Conservation (phyloP, 805 yeast species). For the Hermanozyma aechmeae region DNA sequence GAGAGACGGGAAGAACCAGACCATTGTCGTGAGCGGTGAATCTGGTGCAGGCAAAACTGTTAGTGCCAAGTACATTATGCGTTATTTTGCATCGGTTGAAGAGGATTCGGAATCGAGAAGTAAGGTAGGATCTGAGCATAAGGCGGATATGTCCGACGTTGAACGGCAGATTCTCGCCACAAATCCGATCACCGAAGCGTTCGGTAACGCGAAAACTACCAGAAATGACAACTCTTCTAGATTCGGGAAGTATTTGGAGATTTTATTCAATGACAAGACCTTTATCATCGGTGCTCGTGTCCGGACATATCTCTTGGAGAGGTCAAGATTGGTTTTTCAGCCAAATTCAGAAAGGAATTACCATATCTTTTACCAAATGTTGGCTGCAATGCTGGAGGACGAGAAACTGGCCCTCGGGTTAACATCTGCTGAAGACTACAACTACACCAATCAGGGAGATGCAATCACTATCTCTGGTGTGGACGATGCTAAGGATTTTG, state of each 20-base stretch:
- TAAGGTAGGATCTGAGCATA: constrained; percentile 26
- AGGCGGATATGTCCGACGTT: constrained; percentile 72
- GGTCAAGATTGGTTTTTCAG: constrained; percentile 91
- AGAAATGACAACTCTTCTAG: constrained; percentile 97
- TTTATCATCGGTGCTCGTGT: constrained; percentile 91
- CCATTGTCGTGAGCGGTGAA: constrained; percentile 95
- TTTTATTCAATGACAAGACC: constrained; percentile 64
- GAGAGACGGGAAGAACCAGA: constrained; percentile 75
- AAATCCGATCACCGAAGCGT: constrained; percentile 95
- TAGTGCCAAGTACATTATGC: constrained; percentile 93
- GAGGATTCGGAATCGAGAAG: constrained; percentile 26
- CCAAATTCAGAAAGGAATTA: constrained; percentile 87
- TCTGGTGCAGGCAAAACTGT: constrained; percentile 99
- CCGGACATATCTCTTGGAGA: constrained; percentile 84
- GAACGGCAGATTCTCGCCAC: constrained; percentile 95
- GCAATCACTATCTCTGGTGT: constrained; percentile 60
- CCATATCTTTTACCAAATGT: constrained; percentile 86
- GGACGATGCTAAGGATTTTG: constrained; percentile 75
- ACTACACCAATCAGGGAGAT: constrained; percentile 88
- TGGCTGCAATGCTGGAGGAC: constrained; percentile 58
- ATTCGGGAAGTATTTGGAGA: constrained; percentile 93
- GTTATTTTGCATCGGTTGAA: constrained; percentile 94
- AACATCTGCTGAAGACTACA: constrained; percentile 56
- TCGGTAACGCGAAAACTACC: constrained; percentile 96
- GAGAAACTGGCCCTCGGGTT: constrained; percentile 53